phyloP scores from a whole-genome alignment of 441 rosid genomes.

The Cnidoscolus chayamansa region DNA sequence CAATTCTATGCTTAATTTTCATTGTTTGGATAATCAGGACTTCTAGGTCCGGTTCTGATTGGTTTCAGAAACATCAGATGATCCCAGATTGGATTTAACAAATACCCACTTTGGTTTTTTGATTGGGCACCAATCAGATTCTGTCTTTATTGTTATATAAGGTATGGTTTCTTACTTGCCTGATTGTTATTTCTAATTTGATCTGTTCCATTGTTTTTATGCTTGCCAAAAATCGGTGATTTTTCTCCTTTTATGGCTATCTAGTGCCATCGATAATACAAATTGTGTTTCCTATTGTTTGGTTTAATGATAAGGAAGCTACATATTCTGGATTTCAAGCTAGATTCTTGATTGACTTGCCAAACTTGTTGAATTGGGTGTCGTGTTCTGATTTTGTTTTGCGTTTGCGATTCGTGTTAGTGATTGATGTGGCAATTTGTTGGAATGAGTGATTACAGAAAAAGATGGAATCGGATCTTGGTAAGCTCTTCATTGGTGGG shows the following conservation, averaged over 20 bases:
- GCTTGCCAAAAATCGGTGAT: conserved; percentile 6
- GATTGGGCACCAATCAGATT: conserved; percentile 53
- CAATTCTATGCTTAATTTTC: conserved; percentile 24
- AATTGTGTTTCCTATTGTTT: conserved; percentile 19
- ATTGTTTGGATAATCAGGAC: conserved; percentile 31
- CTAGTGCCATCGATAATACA: conserved; percentile 9
- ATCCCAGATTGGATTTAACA: conserved; percentile 57
- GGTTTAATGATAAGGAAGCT: conserved; percentile 19
- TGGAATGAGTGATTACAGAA: conserved; percentile 37
- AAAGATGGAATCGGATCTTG: conserved; percentile 82
- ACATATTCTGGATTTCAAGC: conserved; percentile 15
- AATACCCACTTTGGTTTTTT: conserved; percentile 36
- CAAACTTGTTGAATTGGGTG: conserved; percentile 22
- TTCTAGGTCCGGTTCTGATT: conserved; percentile 36
- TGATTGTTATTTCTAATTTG: conserved; percentile 32
- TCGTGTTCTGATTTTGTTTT: conserved; percentile 13
- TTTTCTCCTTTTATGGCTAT: conserved; percentile 14
- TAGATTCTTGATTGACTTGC: conserved; percentile 25
- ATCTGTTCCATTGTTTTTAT: conserved; percentile 29
- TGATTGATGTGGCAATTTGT: conserved; percentile 34
- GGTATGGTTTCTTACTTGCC: conserved; percentile 35
- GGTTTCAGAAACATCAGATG: conserved; percentile 49
- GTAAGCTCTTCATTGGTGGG: conserved; percentile 92
- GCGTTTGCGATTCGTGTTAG: conserved; percentile 26
- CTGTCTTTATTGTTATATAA: conserved; percentile 44